Base-by-base conservation (phyloP, 768 basidiomycete species). In the Trametes villosa region DNA sequence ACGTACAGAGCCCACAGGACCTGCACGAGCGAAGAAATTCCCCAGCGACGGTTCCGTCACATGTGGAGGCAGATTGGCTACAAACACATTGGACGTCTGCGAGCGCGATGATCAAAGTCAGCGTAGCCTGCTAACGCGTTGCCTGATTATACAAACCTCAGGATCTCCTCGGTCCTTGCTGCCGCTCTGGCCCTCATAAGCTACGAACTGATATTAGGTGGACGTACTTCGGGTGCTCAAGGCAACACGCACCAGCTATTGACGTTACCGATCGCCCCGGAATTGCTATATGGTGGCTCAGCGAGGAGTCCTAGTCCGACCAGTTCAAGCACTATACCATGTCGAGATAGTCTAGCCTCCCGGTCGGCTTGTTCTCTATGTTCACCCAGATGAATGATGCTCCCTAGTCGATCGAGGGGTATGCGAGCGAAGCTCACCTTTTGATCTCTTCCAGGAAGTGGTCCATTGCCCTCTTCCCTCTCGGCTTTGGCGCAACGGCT, bases 391-490 rank as follows among this genome's bases (percentile, higher is more conserved):
- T 33, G 7, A 9, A 17, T 29, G 15, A n/a, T 49, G 4, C 33
- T 1, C 20, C 8, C 5, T 18, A 30, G 50, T 59, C 26, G 1
- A 26, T 24, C 26, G 40, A 9, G 9, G 7, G n/a, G 47, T 22
- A 9, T 8, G 4, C 18, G 9, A 12, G 64, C 51, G 34, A 31
- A 20, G 22, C 79, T 22, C 47, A 91, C 96, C 85, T 85, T 77
- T 98, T 98, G 60, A 99, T 93, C 77, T 99, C 95, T 68, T 97
- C 95, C 51, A 99, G 78, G 72, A 98, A 99, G 2, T 88, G 76
- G 74, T 98, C 96, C 94, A 98, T 98, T 1, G 92, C 94, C 51
- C 96, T 86, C 72, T 94, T 97, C 3, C 97, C 97, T 72, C 94
- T 97, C 0, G 92, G 88, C 71, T 87, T 94, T 1, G 87, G 83